Evolutionary conservation across 306 rosid genomes (phyloP).

Genomic region (Crataegus laevigata): DNA sequence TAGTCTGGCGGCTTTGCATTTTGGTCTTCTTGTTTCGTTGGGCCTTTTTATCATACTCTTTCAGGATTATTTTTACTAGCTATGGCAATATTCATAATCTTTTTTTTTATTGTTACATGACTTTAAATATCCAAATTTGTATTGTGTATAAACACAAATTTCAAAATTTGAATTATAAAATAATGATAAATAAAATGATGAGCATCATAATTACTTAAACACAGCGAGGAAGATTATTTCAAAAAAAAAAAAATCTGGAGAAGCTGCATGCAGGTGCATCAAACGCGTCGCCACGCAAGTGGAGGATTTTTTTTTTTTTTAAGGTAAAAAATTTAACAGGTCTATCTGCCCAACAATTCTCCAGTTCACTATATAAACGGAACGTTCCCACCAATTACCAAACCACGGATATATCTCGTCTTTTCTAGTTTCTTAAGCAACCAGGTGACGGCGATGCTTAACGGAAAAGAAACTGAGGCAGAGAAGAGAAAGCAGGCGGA

Average conservation of each 20-base stretch:
- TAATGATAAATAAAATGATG: no score
- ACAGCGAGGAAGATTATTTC: no score
- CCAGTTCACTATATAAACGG: background rate
- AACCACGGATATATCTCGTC: background rate
- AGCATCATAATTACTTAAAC: no score
- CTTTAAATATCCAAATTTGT: no score
- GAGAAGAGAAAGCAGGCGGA: constrained; percentile 17
- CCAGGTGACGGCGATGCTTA: background rate
- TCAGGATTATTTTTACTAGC: no score
- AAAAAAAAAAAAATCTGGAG: no score
- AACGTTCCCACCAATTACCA: background rate
- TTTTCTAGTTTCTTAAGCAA: background rate
- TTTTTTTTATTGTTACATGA: no score
- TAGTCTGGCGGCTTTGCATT: background rate
- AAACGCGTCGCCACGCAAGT: background rate
- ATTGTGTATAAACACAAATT: accelerated
- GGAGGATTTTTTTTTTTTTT: background rate
- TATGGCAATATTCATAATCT: accelerated
- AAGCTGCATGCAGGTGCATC: background rate
- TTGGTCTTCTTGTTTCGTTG: background rate
- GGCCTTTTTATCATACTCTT: background rate
- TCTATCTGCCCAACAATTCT: background rate
- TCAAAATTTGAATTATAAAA: no score
- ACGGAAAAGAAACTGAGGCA: background rate
- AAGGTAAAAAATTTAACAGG: no score